These are phyloP conservation scores for Apiotrichum sp. DNA, from an alignment of 1,284 basidiomycete genomes.

Conservation along the genomic window DNA sequence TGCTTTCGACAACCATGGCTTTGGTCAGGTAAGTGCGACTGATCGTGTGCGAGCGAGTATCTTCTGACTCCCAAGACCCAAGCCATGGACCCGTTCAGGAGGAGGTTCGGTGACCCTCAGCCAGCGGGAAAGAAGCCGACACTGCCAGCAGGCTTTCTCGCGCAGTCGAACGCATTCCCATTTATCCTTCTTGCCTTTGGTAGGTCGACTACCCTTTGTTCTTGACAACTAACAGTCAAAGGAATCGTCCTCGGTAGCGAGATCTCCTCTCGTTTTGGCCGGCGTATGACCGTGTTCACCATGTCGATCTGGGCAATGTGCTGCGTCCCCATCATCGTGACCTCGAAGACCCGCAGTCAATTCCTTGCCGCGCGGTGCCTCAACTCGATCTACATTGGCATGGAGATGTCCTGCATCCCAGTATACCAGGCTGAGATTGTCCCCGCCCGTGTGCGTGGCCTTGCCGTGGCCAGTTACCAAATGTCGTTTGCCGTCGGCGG, in stretches of 20 bases:
- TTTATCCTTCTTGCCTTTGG: slow-evolving; percentile 3
- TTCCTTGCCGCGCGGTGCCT: slow-evolving; percentile 8
- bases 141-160: slow-evolving; percentile 7
- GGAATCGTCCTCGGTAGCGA: slow-evolving; percentile 9
- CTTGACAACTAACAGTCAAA: background rate
- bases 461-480: slow-evolving; percentile 14
- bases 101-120: slow-evolving; percentile 3
- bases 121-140: background rate
- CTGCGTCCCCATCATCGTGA: slow-evolving; percentile 11
- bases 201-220: background rate
- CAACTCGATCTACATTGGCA: slow-evolving; percentile 17
- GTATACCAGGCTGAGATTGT: slow-evolving; percentile 16
- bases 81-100: slow-evolving; percentile 14
- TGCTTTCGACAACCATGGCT: slow-evolving; percentile 7
- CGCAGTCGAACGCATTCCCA: slow-evolving; percentile 7
- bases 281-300: slow-evolving; percentile 12
- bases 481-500: slow-evolving; percentile 13
- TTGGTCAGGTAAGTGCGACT: slow-evolving; percentile 1
- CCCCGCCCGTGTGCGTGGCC: slow-evolving; percentile 11
- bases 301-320: slow-evolving; percentile 14
- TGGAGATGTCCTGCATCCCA: slow-evolving; percentile 16
- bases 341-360: slow-evolving; percentile 4
- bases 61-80: slow-evolving; percentile 10
- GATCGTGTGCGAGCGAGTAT: background rate
- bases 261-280: slow-evolving; percentile 10